Evolutionary conservation across 225 moss, liverwort and hornwort genomes (phyloP), one percentile per base, ranked within the genome.

Genomic region (Asterella californica): DNA sequence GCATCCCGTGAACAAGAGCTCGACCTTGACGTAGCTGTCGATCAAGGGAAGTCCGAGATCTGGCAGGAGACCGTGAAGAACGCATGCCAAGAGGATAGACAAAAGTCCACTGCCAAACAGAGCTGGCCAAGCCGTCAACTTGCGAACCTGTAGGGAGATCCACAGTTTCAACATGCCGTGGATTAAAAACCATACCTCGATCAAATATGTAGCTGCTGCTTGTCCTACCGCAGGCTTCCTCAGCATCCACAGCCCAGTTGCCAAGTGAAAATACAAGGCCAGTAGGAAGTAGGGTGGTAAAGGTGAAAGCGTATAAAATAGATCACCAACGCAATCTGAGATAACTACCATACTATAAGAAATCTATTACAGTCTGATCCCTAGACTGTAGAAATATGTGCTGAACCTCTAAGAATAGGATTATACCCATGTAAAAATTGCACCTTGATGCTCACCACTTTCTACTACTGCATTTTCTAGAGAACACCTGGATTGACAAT

Each of bases 61-160:
- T 2, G 68, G 32, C 2, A 36, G 9, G 37, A 69, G 37, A 38
- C 32, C 11, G 37, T 69, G 68, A 21, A 69, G 37, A 37, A 69
- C 32, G 68, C 68, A 37, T 37, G 68, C 38, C 68, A 69, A 69
- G 68, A 69, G 0, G 14, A 69, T 42, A 2, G 68, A 69, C 37
- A 42, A 42, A 8, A 37, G 21, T 21, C 68, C 68, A 22, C 68
- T 69, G 21, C 19, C 38, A 42, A 69, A 69, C 29, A 69, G 38
- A 22, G 68, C 68, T 22, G 68, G 68, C 37, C 68, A 42, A 37
- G 68, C 38, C 18, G 37, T 38, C 68, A 69, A 42, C 38, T 69
- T 69, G 18, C 68, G 68, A 7, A 69, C 68, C 19, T 69, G 68
- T 21, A 69, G 14, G 38, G 68, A 69, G 29, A 69, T 69, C 68